Evolutionary conservation across 108 stramenopile species (phyloP), one percentile per base, ranked within the genome.

Genomic region (Skeletonema potamos): DNA sequence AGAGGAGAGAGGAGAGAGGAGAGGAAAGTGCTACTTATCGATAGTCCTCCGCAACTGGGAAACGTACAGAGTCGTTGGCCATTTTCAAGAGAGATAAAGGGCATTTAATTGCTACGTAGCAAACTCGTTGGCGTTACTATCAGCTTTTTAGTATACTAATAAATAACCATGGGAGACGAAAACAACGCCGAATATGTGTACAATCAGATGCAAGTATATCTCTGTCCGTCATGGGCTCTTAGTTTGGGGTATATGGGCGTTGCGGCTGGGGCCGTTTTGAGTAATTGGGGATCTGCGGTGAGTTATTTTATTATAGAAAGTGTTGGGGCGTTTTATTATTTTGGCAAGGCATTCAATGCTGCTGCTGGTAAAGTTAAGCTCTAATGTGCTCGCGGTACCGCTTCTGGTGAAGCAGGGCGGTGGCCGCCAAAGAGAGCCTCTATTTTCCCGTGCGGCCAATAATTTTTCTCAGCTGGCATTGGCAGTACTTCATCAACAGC

Each of bases 221-320:
- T 87, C 61, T 92, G 92, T 69, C 92, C 92, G 15, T 90, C 92
- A 54, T 90, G 81, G 73, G 89, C 92, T 2, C 74, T 85, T 1
- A 71, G 73, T 66, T 66, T 92, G 57, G 92, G 92, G 24, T 92
- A 92, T 62, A 62, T 77, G 66, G 92, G 92, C 5, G 92, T 92
- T 30, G 92, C 85, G 12, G 70, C 92, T 0, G 92, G 88, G 17
- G 92, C 89, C 44, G 79, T 82, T 32, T 58, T 92, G 66, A 82
- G 80, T 37, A 92, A 92, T 57, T 89, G 85, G 83, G 92, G 92
- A 26, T 82, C 82, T 24, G 92, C 92, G 58, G 90, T 91, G 70
- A 76, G 89, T 88, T 57, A 4, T 15, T 24, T 54, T 27, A 54
- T 68, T 22, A 13, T 29, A 18, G 39, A 2, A 15, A n/a, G 39